A percentile compares a stretch with the other conserved stretches of the same genome.
phyloP scores from a whole-genome alignment of 192 early-diverging fungal species.

The Diversispora epigaea region DNA sequence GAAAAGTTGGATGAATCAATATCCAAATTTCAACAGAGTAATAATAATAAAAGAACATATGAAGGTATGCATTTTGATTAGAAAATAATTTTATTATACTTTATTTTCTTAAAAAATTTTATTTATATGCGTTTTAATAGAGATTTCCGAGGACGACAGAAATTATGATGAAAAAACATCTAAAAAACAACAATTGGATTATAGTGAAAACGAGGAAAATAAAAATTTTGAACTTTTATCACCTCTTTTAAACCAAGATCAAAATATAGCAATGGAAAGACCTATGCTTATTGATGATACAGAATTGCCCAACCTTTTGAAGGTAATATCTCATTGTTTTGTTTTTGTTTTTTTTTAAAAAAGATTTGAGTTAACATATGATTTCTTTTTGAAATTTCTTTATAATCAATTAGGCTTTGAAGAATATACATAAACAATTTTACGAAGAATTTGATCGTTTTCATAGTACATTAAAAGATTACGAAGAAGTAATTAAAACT shows the following conservation, averaged over 20 bases:
- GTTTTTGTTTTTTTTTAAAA: neutral
- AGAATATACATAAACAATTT: slow-evolving; percentile 66
- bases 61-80: neutral
- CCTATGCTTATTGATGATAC: slow-evolving; percentile 4
- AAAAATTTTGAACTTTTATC: neutral
- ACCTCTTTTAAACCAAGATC: neutral
- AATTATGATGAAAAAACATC: neutral
- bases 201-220: neutral
- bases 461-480: slow-evolving; percentile 1
- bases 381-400: neutral
- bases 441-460: slow-evolving; percentile 52
- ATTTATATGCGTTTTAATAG: neutral
- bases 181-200: slow-evolving; percentile 3
- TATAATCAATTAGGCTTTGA: slow-evolving; percentile 49
- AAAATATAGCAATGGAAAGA: neutral
- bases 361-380: neutral
- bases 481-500: neutral
- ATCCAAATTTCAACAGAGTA: slow-evolving; percentile 30
- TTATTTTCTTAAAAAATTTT: neutral
- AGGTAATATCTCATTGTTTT: neutral
- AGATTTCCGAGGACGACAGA: neutral
- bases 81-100: neutral
- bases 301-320: slow-evolving; percentile 1
- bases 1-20: too few relatives aligned
- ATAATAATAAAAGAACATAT: slow-evolving; percentile 16